Conservation (phyloP, 2,329 filamentous ascomycete genomes). For the Fusarium circinatum region DNA sequence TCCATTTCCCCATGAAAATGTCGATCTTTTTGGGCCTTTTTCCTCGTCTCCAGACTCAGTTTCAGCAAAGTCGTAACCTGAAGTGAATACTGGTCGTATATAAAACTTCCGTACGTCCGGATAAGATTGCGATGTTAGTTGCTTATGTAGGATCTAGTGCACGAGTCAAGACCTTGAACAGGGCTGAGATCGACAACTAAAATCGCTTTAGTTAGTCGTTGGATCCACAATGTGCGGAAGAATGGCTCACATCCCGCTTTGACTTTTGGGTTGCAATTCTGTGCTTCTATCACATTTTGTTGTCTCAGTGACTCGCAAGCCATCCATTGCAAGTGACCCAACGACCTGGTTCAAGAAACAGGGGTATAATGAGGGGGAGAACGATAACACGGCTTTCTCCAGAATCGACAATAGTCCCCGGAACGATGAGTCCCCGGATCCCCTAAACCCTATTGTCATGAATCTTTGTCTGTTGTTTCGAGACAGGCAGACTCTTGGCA, state of each 20-base stretch:
- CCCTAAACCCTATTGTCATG: background rate
- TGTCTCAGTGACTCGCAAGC: background rate
- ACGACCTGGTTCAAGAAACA: background rate
- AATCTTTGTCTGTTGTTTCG: background rate
- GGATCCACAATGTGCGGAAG: background rate
- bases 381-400: background rate
- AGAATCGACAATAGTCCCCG: background rate
- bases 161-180: constrained; percentile 7
- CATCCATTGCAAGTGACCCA: background rate
- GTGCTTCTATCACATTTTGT: background rate
- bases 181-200: constrained; percentile 14
- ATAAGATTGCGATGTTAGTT: background rate
- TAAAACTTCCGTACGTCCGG: constrained; percentile 1
- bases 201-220: background rate
- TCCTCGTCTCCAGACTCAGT: background rate
- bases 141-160: background rate
- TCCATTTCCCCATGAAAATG: background rate
- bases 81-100: background rate
- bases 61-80: background rate
- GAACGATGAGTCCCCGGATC: background rate
- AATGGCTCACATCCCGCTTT: background rate
- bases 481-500: background rate
- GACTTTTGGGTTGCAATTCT: constrained; percentile 1
- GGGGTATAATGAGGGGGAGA: background rate
- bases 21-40: background rate